Evolutionary conservation across 139 green algal species (phyloP), one percentile per base, ranked within the genome.

Genomic region (Marvania coccoides): DNA sequence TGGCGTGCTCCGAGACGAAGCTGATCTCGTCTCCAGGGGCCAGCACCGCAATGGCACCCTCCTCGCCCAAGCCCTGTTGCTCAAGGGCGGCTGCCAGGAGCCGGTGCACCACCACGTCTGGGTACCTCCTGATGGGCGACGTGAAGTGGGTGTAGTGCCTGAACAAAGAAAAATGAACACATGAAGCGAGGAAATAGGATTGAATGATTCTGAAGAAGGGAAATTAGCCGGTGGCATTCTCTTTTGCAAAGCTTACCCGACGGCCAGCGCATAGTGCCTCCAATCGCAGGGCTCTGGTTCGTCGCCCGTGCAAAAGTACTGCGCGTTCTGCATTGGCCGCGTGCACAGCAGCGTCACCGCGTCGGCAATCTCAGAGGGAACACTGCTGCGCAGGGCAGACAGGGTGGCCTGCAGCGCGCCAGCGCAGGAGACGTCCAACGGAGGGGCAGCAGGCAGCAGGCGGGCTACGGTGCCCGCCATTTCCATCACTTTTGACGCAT

Each of bases 101-200:
- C 7, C 91, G 82, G 70, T 97, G 91, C 55, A 96, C 91, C 3
- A 97, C 47, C 3, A 97, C 72, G 61, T 97, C 91, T 6, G 91
- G 87, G 67, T 97, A 97, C 15, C 90, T 81, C 4, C 83, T 62
- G 61, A 94, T 92, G 47, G 87, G 85, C 3, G 79, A 88, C 2
- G 87, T 92, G 74, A 92, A 94, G 73, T 94, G 87, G 14, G 87
- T 91, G 77, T 92, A 94, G 61, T 79, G 72, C 13, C 69, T 7
- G 38, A 10, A 10, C 10, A 47, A 10, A 47, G 38, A 31, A 14
- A 68, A 68, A n/a, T n/a, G n/a, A n/a, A n/a, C n/a, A n/a, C n/a
- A n/a, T n/a, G n/a, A n/a, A n/a, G n/a, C n/a, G n/a, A n/a, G n/a
- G n/a, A n/a, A n/a, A n/a, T n/a, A n/a, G n/a, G n/a, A n/a, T n/a